Percentiles rank a stretch among this genome's conserved stretches.
Evolutionary conservation across 2,329 filamentous ascomycete species (phyloP).

Genomic region (Lasiodiplodia gonubiensis): DNA sequence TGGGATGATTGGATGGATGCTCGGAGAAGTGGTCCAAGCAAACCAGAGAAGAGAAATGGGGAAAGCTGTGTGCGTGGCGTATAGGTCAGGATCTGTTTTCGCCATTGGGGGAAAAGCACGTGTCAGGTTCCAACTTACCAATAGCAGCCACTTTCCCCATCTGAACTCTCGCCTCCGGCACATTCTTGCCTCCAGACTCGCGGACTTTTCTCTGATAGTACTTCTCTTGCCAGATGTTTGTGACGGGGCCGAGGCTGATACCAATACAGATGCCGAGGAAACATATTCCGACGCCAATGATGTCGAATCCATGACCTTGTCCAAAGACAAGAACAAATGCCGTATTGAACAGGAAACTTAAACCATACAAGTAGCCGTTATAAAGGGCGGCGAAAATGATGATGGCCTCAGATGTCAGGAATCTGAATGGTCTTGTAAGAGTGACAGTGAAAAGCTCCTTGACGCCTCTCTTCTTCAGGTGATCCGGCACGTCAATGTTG

Average conservation of each 20-base stretch:
- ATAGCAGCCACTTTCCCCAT: slow-evolving; percentile 50
- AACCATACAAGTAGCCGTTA: slow-evolving; percentile 57
- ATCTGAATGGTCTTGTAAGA: slow-evolving; percentile 55
- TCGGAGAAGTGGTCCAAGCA: slow-evolving; percentile 24
- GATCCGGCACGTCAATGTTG: slow-evolving; percentile 43
- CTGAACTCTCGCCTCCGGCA: slow-evolving; percentile 52
- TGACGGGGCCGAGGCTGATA: slow-evolving; percentile 51
- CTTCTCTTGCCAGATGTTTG: slow-evolving; percentile 53
- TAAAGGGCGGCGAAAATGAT: slow-evolving; percentile 56
- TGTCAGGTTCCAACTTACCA: slow-evolving; percentile 34
- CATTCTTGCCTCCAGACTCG: slow-evolving; percentile 40
- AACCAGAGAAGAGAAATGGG: slow-evolving; percentile 35
- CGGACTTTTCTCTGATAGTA: slow-evolving; percentile 48
- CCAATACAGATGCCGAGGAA: slow-evolving; percentile 51
- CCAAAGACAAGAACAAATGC: slow-evolving; percentile 58
- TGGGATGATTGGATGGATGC: slow-evolving; percentile 49
- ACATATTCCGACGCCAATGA: slow-evolving; percentile 47
- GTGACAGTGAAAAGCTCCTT: slow-evolving; percentile 50
- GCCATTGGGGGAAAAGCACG: too few relatives aligned
- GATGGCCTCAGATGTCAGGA: slow-evolving; percentile 55
- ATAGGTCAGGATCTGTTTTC: slow-evolving; percentile 33
- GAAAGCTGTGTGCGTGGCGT: slow-evolving; percentile 36
- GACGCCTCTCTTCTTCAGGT: slow-evolving; percentile 46
- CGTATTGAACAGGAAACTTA: slow-evolving; percentile 58
- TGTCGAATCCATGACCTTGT: slow-evolving; percentile 50